A percentile compares a stretch with the other conserved stretches of the same genome.
Evolutionary conservation across 2,329 filamentous ascomycete genomes (phyloP).

Genomic region (Monosporascus sp.): DNA sequence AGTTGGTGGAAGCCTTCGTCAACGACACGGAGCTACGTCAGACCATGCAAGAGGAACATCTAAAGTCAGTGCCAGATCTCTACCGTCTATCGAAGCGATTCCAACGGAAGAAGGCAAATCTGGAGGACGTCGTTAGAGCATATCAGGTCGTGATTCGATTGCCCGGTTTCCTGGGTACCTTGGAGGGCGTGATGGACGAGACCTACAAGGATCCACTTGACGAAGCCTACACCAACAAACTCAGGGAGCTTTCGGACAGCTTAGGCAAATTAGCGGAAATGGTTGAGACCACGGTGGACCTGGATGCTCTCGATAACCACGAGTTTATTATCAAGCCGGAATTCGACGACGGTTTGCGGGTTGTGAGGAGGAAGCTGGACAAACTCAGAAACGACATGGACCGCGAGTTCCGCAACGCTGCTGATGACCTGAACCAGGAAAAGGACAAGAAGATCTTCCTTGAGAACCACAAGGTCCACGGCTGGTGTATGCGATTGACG

Average conservation of each 20-base stretch:
- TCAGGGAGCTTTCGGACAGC: constrained; percentile 70
- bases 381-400: constrained; percentile 79
- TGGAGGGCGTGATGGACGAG: constrained; percentile 95
- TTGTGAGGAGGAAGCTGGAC: constrained; percentile 89
- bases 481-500: constrained; percentile 93
- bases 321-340: constrained; percentile 99
- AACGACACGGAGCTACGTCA: constrained; percentile 89
- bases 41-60: constrained; percentile 93
- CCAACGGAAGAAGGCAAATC: constrained; percentile 80
- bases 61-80: constrained; percentile 87
- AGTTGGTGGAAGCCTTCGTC: constrained; percentile 92
- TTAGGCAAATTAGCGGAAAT: constrained; percentile 89
- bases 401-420: constrained; percentile 70
- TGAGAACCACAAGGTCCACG: constrained; percentile 92
- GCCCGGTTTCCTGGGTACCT: constrained; percentile 80
- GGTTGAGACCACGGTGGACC: constrained; percentile 96
- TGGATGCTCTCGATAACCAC: constrained; percentile 91
- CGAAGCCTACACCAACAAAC: constrained; percentile 76
- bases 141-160: constrained; percentile 93
- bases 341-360: constrained; percentile 81
- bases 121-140: constrained; percentile 92
- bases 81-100: constrained; percentile 93
- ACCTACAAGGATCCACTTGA: constrained; percentile 84
- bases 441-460: constrained; percentile 98
- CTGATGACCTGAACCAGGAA: constrained; percentile 80